These are phyloP conservation scores for Pseudogymnoascus sp. DNA, from an alignment of 2,329 filamentous ascomycete species.

Conservation along the genomic window DNA sequence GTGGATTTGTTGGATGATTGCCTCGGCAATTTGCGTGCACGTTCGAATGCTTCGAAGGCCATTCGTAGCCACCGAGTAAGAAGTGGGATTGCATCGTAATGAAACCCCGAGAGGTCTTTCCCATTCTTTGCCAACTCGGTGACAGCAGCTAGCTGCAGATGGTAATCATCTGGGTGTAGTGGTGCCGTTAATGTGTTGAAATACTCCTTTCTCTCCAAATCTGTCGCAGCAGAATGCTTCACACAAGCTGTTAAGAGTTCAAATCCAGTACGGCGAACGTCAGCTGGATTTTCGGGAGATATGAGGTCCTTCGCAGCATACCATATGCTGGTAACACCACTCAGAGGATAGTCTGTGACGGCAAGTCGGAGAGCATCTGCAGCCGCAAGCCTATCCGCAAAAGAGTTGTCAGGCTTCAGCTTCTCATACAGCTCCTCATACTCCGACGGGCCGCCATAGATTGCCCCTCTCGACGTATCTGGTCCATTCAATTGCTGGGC, in stretches of 20 bases:
- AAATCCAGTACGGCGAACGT: slow-evolving; percentile 53
- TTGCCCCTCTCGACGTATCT: slow-evolving; percentile 29
- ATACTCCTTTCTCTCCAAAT: slow-evolving; percentile 57
- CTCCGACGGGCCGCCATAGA: slow-evolving; percentile 39
- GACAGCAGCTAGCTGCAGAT: slow-evolving; percentile 56
- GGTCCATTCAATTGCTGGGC: slow-evolving; percentile 36
- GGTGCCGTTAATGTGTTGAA: slow-evolving; percentile 53
- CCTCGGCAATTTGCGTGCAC: slow-evolving; percentile 42
- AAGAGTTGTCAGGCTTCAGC: slow-evolving; percentile 41
- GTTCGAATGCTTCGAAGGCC: slow-evolving; percentile 44
- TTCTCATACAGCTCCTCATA: slow-evolving; percentile 48
- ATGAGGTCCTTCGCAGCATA: slow-evolving; percentile 58
- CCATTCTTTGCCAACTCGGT: slow-evolving; percentile 53
- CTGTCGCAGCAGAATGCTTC: slow-evolving; percentile 53
- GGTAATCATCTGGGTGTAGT: slow-evolving; percentile 53
- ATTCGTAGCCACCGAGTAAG: slow-evolving; percentile 52
- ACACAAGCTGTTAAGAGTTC: slow-evolving; percentile 58
- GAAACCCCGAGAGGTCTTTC: slow-evolving; percentile 56
- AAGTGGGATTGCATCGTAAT: slow-evolving; percentile 57
- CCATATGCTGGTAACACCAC: slow-evolving; percentile 43
- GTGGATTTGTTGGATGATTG: slow-evolving; percentile 31
- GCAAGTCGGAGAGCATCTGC: slow-evolving; percentile 48
- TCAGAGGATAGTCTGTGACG: slow-evolving; percentile 49
- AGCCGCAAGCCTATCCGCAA: slow-evolving; percentile 47
- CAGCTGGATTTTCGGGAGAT: slow-evolving; percentile 43